Conservation (phyloP, 768 basidiomycete species). For the Termitomyces sp. region DNA sequence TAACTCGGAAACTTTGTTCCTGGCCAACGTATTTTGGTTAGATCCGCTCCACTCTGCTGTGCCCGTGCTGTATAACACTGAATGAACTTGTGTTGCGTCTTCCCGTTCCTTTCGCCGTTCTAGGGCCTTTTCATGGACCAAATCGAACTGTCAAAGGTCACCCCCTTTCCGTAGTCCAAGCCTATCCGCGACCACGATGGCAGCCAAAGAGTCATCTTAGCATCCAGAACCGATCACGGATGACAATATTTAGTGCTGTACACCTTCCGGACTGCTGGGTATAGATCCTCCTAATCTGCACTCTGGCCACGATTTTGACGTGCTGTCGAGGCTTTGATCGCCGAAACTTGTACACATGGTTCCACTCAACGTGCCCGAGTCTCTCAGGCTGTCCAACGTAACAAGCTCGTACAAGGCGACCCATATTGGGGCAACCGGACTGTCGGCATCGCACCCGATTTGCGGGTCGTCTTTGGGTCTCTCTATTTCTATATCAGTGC, state of each 20-base stretch:
- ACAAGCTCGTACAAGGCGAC: background rate
- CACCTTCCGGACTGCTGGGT: background rate
- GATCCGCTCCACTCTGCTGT: background rate
- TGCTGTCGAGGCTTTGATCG: conserved; percentile 10
- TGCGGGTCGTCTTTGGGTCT: background rate
- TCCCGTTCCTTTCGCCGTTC: background rate
- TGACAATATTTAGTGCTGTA: background rate
- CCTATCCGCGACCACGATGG: background rate
- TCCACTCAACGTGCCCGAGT: background rate
- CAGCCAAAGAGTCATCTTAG: background rate
- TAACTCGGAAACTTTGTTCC: background rate
- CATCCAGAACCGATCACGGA: conserved; percentile 5
- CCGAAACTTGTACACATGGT: conserved; percentile 3
- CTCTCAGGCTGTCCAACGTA: background rate
- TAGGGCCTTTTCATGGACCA: background rate
- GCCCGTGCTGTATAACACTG: background rate
- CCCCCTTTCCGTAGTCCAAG: background rate
- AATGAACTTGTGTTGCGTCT: background rate
- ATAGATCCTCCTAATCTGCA: conserved; percentile 2
- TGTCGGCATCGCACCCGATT: conserved; percentile 11
- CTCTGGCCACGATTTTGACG: conserved; percentile 1
- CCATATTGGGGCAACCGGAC: background rate
- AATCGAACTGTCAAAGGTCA: background rate
- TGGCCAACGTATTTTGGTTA: background rate
- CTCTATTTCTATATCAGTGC: conserved; percentile 6